phyloP scores from a whole-genome alignment of 2,329 filamentous ascomycete species.

The Didymella lethalis region DNA sequence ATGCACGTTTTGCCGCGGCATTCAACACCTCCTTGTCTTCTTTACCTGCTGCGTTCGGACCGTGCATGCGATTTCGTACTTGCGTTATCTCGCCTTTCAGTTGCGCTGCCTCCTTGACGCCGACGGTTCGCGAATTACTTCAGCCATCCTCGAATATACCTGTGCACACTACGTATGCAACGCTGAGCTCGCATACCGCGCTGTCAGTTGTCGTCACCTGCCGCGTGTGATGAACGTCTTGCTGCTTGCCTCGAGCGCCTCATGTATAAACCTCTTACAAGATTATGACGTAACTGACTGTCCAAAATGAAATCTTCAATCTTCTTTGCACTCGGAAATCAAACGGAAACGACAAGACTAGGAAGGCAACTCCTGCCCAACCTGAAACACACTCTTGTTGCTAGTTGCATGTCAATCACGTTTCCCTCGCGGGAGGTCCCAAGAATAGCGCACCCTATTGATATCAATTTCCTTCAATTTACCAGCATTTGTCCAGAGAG shows the following conservation, averaged over 20 bases:
- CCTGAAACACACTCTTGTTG: background rate
- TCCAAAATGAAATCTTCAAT: background rate
- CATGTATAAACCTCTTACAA: background rate
- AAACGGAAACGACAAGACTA: background rate
- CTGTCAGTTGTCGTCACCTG: background rate
- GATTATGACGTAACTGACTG: background rate
- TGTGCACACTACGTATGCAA: background rate
- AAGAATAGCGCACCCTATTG: conserved; percentile 2
- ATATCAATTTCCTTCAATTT: conserved; percentile 8
- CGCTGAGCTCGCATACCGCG: background rate
- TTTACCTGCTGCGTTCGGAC: background rate
- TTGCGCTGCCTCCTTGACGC: background rate
- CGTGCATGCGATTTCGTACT: background rate
- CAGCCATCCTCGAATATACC: background rate
- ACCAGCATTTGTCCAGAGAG: background rate
- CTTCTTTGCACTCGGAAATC: background rate
- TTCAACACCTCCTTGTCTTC: background rate
- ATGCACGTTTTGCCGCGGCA: conserved; percentile 4
- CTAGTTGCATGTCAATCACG: conserved; percentile 1
- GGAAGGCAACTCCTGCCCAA: background rate
- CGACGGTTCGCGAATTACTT: no score
- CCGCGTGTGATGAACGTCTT: background rate
- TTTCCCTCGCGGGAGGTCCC: background rate
- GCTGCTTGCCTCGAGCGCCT: background rate
- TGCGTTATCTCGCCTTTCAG: background rate